Evolutionary conservation across 352 stramenopile species (phyloP), one percentile per base, ranked within the genome.

Genomic region (Phytophthora fragariaefolia): DNA sequence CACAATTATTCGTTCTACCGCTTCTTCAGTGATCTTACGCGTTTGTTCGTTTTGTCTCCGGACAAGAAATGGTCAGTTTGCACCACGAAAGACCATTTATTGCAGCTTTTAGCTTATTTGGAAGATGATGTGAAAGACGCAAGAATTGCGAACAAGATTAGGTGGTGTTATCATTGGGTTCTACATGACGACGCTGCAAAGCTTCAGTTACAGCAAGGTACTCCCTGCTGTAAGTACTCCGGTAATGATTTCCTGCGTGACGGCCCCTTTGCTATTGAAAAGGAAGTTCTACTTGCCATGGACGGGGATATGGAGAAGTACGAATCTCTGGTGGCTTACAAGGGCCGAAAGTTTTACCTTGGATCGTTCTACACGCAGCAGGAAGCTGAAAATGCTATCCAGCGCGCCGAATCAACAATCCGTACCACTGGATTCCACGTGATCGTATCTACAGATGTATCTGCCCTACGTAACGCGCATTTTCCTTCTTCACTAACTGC

Each of bases 1-100:
- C 48, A 73, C 12, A 75, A 69, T 1, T 90, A 83, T 40, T 57
- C 54, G 4, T 93, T 89, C 50, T 92, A 90, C 45, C 81, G 77
- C 4, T 94, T 94, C 47, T 82, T 73, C 32, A 77, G 82, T 34
- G 86, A 93, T 63, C 63, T 67, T 6, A 53, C 76, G 3, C 73
- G 74, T 18, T 56, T 96, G 10, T 96, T 86, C 32, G 52, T 88
- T 17, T 51, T 79, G 47, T 87, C 82, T 17, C 38, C 73, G 4
- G 69, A 78, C 1, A 73, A 76, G 7, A 79, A 85, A 38, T 94
- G 85, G 85, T 70, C 69, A 3, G 52, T 79, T 6, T 82, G 69
- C 38, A 55, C 69, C 8, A 66, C 58, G 2, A 66, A 28, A 27
- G 38, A 65, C 4, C 67, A 76, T 9, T 38, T 94, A 15, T 1